Evolutionary conservation across 371 early-diverging fungal species (phyloP), one percentile per base, ranked within the genome.

Genomic region (Actinomucor elegans): DNA sequence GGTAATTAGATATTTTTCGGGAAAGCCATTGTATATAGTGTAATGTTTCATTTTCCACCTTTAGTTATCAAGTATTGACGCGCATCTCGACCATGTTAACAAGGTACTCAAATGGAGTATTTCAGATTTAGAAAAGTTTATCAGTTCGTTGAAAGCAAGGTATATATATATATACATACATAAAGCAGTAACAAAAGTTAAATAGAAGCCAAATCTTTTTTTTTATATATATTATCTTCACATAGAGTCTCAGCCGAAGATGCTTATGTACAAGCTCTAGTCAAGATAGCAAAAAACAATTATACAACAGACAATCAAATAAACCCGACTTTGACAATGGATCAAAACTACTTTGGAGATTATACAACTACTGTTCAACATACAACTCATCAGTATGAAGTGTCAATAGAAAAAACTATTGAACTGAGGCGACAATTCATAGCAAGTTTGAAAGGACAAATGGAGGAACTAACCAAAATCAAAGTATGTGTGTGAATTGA

Each of bases 61-160:
- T 5, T 44, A 70, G 75, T 44, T 67, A 43, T 29, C 59, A 17
- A 69, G 59, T 48, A 71, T 77, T 40, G 69, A 71, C 33, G 46
- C 71, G 29, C 73, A 77, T 23, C 52, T 60, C 18, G 69, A 71
- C 10, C 63, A 65, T 59, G 61, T 73, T 7, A 73, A 69, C 34
- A 59, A 63, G 37, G 61, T 73, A 11, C 50, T 71, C 23, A 73
- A 73, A 52, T 73, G 73, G 73, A 73, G 59, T 29, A 71, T 77
- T 18, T 24, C 48, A 5, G 77, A 77, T 23, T 56, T 73, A n/a
- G 74, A 77, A 3, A 61, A 61, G 10, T 71, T 77, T 35, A 69
- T 66, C 18, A 38, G n/a, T 18, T 49, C 73, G 5, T 37, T 77
- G 21, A 67, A 57, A 37, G 61, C 65, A 28, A 69, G 77, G 77